Percentiles rank a stretch among this genome's conserved stretches.
Conservation (phyloP, 768 basidiomycete species). For the Lactarius sp. region DNA sequence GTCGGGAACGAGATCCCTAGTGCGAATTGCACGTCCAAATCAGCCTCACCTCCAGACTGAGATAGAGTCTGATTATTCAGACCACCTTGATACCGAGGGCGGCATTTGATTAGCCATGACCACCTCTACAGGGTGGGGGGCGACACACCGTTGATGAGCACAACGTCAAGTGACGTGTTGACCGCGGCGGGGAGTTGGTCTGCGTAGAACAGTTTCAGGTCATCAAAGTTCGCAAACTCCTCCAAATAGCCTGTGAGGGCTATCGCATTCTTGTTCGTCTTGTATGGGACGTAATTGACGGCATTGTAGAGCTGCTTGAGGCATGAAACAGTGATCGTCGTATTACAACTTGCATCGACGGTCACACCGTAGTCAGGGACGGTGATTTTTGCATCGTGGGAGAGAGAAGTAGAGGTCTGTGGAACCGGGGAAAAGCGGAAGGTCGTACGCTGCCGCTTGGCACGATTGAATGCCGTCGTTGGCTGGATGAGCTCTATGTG, state of each 20-base stretch:
- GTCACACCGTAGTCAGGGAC: not conserved
- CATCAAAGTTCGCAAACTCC: conserved; percentile 32
- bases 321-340: conserved; percentile 35
- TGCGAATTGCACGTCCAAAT: conserved; percentile 63
- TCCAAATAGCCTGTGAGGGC: conserved; percentile 36
- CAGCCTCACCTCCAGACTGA: conserved; percentile 57
- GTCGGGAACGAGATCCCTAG: conserved; percentile 62
- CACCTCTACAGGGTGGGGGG: not conserved
- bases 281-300: conserved; percentile 29
- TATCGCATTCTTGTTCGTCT: conserved; percentile 31
- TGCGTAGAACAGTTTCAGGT: conserved; percentile 34
- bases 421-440: conserved; percentile 29
- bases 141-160: conserved; percentile 49
- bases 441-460: conserved; percentile 38
- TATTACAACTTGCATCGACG: conserved; percentile 35
- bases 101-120: not conserved
- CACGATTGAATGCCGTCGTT: conserved; percentile 55
- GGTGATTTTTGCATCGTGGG: not conserved
- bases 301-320: conserved; percentile 36
- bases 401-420: not conserved
- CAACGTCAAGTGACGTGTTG: conserved; percentile 45
- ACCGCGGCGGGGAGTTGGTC: conserved; percentile 33
- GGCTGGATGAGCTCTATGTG: conserved; percentile 63
- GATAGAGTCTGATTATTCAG: conserved; percentile 51
- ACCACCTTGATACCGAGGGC: conserved; percentile 37